Conservation (phyloP, 192 early-diverging fungal species). For the Linnemannia schmuckeri region DNA sequence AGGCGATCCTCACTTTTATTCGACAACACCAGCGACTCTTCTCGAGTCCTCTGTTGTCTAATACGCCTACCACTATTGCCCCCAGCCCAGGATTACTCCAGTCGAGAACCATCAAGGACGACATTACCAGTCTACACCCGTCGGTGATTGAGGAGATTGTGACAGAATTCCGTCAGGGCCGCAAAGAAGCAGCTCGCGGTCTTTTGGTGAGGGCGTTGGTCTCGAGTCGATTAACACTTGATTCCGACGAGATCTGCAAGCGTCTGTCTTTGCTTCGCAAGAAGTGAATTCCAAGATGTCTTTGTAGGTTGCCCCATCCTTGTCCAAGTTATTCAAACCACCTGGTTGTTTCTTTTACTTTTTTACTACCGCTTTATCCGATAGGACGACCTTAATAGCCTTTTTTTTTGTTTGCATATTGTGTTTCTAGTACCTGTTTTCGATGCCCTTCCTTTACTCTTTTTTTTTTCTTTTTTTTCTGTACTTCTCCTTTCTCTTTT, state of each 20-base stretch:
- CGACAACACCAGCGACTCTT: constrained; percentile 22
- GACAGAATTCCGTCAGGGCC: constrained; percentile 54
- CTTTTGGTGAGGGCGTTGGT: constrained; percentile 58
- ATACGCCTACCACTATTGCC: neutral
- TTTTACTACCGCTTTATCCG: neutral
- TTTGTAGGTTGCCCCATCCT: neutral
- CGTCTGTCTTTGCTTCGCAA: constrained; percentile 22
- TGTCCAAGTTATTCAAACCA: neutral
- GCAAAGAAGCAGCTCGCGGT: constrained; percentile 46
- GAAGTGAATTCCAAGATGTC: constrained; percentile 17
- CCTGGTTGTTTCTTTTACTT: neutral
- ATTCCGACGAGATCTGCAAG: constrained; percentile 21
- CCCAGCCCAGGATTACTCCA: neutral
- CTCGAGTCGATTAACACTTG: constrained; percentile 32
- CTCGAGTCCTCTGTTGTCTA: constrained; percentile 49
- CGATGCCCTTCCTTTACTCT: neutral
- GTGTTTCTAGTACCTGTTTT: neutral
- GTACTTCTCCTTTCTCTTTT: neutral
- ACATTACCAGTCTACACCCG: constrained; percentile 51
- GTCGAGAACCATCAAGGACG: constrained; percentile 48
- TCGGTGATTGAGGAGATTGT: constrained; percentile 55
- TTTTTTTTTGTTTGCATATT: neutral
- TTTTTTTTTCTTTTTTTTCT: neutral
- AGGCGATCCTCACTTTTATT: constrained; percentile 46
- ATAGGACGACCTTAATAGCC: neutral